Evolutionary conservation across 768 basidiomycete species (phyloP).

Genomic region (Leucocoprinus sp.): DNA sequence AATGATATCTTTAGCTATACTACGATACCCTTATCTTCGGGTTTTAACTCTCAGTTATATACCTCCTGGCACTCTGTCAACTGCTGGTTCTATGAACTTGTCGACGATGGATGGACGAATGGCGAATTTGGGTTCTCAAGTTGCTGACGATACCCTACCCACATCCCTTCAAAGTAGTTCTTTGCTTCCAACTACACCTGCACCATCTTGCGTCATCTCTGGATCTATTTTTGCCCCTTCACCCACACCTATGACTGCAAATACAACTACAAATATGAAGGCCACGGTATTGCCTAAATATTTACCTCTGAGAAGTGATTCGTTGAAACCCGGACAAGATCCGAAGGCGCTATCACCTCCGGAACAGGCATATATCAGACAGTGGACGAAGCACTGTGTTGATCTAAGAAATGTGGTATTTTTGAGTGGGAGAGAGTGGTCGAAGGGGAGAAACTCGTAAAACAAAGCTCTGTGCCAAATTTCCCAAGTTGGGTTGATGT

Average conservation of each 20-base stretch:
- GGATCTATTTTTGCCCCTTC: background rate
- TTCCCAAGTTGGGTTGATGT: too few species aligned
- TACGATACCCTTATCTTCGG: slow-evolving; percentile 30
- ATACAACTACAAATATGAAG: too few species aligned
- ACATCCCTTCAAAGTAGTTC: background rate
- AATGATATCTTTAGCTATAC: slow-evolving; percentile 28
- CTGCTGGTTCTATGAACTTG: background rate
- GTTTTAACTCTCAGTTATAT: slow-evolving; percentile 19
- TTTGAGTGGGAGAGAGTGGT: slow-evolving; percentile 11
- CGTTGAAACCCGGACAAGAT: background rate
- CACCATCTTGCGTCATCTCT: background rate
- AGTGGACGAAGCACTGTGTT: slow-evolving; percentile 13
- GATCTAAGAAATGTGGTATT: slow-evolving; percentile 6
- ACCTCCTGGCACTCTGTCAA: background rate
- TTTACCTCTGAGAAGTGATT: background rate
- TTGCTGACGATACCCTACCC: background rate
- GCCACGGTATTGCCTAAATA: background rate
- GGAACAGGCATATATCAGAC: slow-evolving; percentile 10
- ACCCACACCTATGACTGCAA: background rate
- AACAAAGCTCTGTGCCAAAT: too few species aligned
- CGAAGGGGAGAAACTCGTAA: background rate
- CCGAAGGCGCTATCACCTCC: background rate
- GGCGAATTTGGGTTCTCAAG: background rate
- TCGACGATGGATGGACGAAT: background rate
- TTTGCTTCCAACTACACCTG: background rate